These are phyloP conservation scores for Penicillium lividum DNA, from an alignment of 495 filamentous ascomycete species.

Conservation along the genomic window DNA sequence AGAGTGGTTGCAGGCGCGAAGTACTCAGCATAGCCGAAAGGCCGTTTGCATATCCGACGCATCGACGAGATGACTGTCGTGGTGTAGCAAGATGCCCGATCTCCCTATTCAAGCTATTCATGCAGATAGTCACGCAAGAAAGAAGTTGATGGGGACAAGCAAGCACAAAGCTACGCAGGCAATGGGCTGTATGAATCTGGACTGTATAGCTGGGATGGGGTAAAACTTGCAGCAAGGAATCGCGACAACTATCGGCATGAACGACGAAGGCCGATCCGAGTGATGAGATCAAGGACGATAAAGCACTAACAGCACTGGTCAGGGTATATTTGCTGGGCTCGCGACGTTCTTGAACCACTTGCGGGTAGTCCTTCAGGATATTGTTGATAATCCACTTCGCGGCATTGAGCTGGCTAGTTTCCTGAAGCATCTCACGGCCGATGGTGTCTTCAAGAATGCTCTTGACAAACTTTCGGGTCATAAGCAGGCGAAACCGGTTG, in stretches of 20 bases:
- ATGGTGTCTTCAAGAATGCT: constrained; percentile 82
- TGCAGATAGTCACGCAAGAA: constrained; percentile 88
- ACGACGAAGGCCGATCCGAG: constrained; percentile 78
- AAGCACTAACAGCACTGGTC: constrained; percentile 73
- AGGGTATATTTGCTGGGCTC: constrained; percentile 89
- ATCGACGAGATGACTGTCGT: constrained; percentile 78
- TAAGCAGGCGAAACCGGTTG: constrained; percentile 86
- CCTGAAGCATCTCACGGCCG: constrained; percentile 78
- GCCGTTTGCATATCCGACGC: constrained; percentile 90
- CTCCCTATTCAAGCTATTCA: constrained; percentile 93
- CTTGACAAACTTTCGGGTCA: constrained; percentile 81
- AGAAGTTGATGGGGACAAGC: constrained; percentile 90
- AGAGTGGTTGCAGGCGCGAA: constrained; percentile 81
- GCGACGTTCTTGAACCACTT: constrained; percentile 84
- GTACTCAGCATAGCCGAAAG: constrained; percentile 90
- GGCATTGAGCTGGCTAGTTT: constrained; percentile 80
- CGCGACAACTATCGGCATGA: constrained; percentile 78
- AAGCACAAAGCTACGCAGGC: constrained; percentile 81
- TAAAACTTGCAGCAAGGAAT: constrained; percentile 85
- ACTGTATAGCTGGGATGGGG: constrained; percentile 96
- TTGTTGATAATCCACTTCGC: constrained; percentile 82
- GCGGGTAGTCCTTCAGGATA: constrained; percentile 91
- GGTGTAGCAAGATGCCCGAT: constrained; percentile 72
- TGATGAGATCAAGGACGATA: constrained; percentile 74
- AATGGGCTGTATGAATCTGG: constrained; percentile 83